A percentile compares a stretch with the other conserved stretches of the same genome.
phyloP scores from a whole-genome alignment of 1,284 basidiomycete species.

The Ganoderma multipileum region DNA sequence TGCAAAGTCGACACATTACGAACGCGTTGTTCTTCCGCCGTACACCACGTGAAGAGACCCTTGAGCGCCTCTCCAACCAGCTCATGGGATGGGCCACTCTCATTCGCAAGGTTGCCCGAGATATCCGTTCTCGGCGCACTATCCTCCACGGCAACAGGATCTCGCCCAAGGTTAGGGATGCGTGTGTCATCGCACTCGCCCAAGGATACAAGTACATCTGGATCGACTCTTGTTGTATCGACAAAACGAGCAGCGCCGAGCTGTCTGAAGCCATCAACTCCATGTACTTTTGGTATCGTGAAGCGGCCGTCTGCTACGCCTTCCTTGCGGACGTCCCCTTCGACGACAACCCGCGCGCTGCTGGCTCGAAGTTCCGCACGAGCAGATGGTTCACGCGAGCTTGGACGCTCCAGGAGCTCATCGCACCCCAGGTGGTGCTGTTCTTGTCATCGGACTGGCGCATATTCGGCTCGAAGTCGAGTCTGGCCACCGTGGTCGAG shows the following conservation, averaged over 20 bases:
- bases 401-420: constrained; percentile 16
- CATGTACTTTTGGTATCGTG: constrained; percentile 9
- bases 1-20: not conserved
- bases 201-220: constrained; percentile 12
- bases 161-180: constrained; percentile 2
- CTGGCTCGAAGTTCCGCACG: not conserved
- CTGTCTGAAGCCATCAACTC: constrained; percentile 13
- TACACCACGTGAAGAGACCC: not conserved
- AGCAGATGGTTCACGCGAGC: constrained; percentile 9
- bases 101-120: not conserved
- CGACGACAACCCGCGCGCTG: not conserved
- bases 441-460: constrained; percentile 8
- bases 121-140: not conserved
- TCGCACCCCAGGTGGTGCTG: constrained; percentile 8
- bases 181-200: not conserved
- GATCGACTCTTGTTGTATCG: constrained; percentile 20
- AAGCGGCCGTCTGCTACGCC: constrained; percentile 14
- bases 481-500: not conserved
- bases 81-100: not conserved
- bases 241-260: constrained; percentile 9
- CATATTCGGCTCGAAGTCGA: constrained; percentile 3
- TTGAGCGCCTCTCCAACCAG: not conserved
- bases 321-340: constrained; percentile 1
- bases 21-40: not conserved
- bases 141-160: constrained; percentile 2